Percentiles rank a stretch among this genome's conserved stretches.
Conservation (phyloP, 495 filamentous ascomycete species). For the Rusavskia elegans region DNA sequence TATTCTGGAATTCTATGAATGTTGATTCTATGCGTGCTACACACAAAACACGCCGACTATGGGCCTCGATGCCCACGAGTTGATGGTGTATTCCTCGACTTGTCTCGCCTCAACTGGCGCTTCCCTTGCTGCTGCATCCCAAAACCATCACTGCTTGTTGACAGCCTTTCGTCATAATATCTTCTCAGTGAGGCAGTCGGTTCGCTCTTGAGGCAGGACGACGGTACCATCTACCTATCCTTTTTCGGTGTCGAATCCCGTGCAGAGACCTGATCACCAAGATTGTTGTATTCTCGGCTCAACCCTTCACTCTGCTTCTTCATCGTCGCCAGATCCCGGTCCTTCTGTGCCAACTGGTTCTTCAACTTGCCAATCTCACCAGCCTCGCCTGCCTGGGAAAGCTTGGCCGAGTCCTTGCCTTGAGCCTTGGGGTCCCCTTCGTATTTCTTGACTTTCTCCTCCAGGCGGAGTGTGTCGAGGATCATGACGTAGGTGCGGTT, state of each 20-base stretch:
- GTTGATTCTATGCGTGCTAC: too few species aligned
- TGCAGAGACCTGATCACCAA: slow-evolving; percentile 62
- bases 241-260: slow-evolving; percentile 46
- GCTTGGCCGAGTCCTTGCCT: slow-evolving; percentile 50
- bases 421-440: slow-evolving; percentile 60
- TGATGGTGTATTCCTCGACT: too few species aligned
- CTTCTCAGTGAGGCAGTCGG: background rate
- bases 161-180: too few species aligned
- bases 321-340: slow-evolving; percentile 60
- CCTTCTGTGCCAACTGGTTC: slow-evolving; percentile 54
- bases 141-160: too few species aligned
- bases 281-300: slow-evolving; percentile 60
- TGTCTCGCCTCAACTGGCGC: too few species aligned
- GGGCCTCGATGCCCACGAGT: too few species aligned
- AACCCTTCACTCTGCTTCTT: slow-evolving; percentile 75
- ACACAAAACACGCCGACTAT: too few species aligned
- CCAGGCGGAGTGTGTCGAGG: slow-evolving; percentile 79
- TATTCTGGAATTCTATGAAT: too few species aligned
- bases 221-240: slow-evolving; percentile 35
- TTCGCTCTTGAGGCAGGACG: background rate
- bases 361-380: slow-evolving; percentile 61
- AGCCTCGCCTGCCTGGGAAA: slow-evolving; percentile 49
- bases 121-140: too few species aligned
- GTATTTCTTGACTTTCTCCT: slow-evolving; percentile 78
- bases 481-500: slow-evolving; percentile 99